A percentile compares a stretch with the other conserved stretches of the same genome.
Conservation (phyloP, 306 rosid genomes). For the Trifolium repens region DNA sequence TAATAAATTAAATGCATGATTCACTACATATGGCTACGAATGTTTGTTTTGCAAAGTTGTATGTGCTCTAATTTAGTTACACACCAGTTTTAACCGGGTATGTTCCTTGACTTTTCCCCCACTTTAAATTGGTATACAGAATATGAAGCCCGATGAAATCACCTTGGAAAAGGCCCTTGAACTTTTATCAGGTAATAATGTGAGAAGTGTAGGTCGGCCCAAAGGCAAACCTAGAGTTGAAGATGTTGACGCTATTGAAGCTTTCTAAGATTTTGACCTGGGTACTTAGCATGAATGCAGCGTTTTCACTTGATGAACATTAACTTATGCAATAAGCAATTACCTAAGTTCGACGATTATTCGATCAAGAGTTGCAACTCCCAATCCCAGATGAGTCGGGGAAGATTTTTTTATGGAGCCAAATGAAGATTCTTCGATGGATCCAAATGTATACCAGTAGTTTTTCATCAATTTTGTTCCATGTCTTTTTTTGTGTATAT, state of each 20-base stretch:
- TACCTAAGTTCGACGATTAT: neutral
- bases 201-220: conserved; percentile 66
- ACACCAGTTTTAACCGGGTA: conserved; percentile 1
- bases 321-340: neutral
- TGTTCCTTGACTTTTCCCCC: neutral
- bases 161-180: conserved; percentile 70
- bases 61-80: neutral
- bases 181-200: conserved; percentile 61
- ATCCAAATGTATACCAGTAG: conserved; percentile 31
- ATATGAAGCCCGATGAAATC: conserved; percentile 60
- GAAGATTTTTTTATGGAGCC: conserved; percentile 39
- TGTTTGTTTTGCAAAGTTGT: conserved; percentile 3
- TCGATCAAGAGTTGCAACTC: conserved; percentile 16
- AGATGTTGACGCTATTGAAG: conserved; percentile 60
- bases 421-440: conserved; percentile 12
- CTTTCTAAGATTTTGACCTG: conserved; percentile 44
- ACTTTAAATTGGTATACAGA: conserved; percentile 54
- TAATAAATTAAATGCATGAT: neutral
- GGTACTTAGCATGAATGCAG: neutral
- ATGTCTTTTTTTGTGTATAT: conserved; percentile 13
- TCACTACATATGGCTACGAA: neutral
- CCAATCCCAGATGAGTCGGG: neutral
- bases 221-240: conserved; percentile 59
- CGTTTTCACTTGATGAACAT: conserved; percentile 25
- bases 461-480: conserved; percentile 35